These are phyloP conservation scores for Eucalyptus regnans DNA, from an alignment of 345 rosid genomes.

Conservation along the genomic window DNA sequence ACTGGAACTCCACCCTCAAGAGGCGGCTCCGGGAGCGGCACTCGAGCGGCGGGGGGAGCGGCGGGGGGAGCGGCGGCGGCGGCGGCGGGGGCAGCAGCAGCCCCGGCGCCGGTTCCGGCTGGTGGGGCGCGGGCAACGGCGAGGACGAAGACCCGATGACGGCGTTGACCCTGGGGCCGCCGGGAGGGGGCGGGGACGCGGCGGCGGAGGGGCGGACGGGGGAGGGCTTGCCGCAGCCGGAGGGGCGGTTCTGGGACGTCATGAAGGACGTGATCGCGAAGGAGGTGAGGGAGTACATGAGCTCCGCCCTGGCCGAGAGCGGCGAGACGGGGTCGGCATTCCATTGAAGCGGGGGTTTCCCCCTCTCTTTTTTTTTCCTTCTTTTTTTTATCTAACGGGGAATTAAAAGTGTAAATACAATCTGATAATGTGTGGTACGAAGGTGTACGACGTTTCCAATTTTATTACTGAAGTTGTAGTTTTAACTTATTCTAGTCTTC, in stretches of 20 bases:
- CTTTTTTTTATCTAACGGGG: neutral
- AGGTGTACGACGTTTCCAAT: neutral
- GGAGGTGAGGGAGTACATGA: conserved; percentile 54
- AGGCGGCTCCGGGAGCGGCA: conserved; percentile 42
- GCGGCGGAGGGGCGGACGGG: conserved; percentile 10
- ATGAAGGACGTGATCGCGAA: conserved; percentile 59
- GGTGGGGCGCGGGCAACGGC: conserved; percentile 34
- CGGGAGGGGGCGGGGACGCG: conserved; percentile 10
- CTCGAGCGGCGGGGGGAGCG: conserved; percentile 29
- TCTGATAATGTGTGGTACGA: neutral
- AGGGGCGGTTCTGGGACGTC: conserved; percentile 46
- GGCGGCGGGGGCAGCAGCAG: neutral
- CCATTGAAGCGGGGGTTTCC: neutral
- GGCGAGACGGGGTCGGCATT: neutral
- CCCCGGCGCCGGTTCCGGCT: neutral
- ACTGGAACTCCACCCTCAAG: neutral
- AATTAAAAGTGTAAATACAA: neutral
- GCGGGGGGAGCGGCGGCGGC: conserved; percentile 5
- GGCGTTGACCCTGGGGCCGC: conserved; percentile 60
- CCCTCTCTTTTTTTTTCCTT: rapidly evolving
- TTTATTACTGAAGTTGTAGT: neutral
- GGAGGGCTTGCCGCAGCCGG: conserved; percentile 8
- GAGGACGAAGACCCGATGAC: conserved; percentile 44
- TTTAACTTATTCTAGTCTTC: neutral
- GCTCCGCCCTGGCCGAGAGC: neutral